These are phyloP conservation scores for Croton setiger DNA, from an alignment of 441 rosid genomes.

Conservation along the genomic window DNA sequence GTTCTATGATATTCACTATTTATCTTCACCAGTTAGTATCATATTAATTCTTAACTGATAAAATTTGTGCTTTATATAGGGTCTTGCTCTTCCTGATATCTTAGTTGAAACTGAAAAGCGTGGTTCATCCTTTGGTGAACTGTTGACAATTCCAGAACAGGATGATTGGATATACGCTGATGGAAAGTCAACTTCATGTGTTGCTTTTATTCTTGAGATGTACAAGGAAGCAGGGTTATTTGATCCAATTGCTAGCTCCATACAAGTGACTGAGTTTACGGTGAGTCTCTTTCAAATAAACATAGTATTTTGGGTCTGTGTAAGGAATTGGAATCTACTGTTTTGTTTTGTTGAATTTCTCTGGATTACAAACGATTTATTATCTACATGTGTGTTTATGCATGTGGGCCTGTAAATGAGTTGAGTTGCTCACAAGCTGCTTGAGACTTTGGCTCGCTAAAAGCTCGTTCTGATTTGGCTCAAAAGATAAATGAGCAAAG, in stretches of 20 bases:
- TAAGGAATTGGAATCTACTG: not conserved
- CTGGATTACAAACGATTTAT: not conserved
- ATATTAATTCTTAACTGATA: not conserved
- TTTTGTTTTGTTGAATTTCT: not conserved
- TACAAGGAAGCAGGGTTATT: slow-evolving; percentile 95
- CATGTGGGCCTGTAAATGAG: too few species aligned
- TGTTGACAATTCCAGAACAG: slow-evolving; percentile 83
- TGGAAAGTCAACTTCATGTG: slow-evolving; percentile 91
- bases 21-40: not conserved
- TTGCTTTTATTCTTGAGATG: slow-evolving; percentile 87
- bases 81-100: slow-evolving; percentile 71
- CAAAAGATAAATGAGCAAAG: too few species aligned
- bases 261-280: slow-evolving; percentile 96
- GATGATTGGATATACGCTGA: slow-evolving; percentile 90
- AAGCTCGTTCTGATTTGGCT: too few species aligned
- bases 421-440: too few species aligned
- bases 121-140: slow-evolving; percentile 76
- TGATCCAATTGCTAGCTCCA: slow-evolving; percentile 51
- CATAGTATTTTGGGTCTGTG: not conserved
- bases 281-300: slow-evolving; percentile 37
- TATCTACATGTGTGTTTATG: too few species aligned
- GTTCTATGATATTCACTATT: not conserved
- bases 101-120: slow-evolving; percentile 81
- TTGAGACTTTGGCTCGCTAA: too few species aligned
- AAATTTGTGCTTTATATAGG: slow-evolving; percentile 39